These are phyloP conservation scores for Arachis stenosperma DNA, from an alignment of 306 rosid species.

Conservation along the genomic window DNA sequence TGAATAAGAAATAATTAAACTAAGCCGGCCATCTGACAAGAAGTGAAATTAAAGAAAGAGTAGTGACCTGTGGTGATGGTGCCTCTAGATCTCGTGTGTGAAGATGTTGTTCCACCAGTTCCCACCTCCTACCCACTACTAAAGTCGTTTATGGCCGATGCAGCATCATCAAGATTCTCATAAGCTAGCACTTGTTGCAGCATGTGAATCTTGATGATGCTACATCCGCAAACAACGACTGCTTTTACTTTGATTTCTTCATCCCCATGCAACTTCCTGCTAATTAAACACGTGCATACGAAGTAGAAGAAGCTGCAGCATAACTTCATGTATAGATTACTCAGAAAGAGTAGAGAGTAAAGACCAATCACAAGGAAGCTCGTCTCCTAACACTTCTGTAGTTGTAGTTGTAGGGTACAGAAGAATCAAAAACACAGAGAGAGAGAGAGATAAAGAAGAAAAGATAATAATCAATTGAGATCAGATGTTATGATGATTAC, in stretches of 20 bases:
- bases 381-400: not conserved
- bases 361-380: constrained; percentile 23
- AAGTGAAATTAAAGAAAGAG: too few species aligned
- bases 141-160: constrained; percentile 87
- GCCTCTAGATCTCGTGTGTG: not conserved
- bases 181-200: constrained; percentile 1
- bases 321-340: not conserved
- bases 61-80: too few species aligned
- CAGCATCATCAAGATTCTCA: constrained; percentile 99
- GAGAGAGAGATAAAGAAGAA: not conserved
- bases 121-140: constrained; percentile 2
- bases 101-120: not conserved
- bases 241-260: constrained; percentile 1
- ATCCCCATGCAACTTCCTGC: constrained; percentile 39
- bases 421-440: constrained; percentile 26
- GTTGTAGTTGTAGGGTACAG: not conserved
- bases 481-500: constrained; percentile 19
- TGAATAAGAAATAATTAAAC: too few species aligned
- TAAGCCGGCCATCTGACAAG: too few species aligned
- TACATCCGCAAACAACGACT: constrained; percentile 90
- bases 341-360: constrained; percentile 6
- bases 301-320: too few species aligned
- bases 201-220: constrained; percentile 99
- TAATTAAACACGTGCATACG: too few species aligned
- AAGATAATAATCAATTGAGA: constrained; percentile 17